Evolutionary conservation across 805 yeast species (phyloP), one percentile per base, ranked within the genome.

Genomic region (Starmerella floricola): DNA sequence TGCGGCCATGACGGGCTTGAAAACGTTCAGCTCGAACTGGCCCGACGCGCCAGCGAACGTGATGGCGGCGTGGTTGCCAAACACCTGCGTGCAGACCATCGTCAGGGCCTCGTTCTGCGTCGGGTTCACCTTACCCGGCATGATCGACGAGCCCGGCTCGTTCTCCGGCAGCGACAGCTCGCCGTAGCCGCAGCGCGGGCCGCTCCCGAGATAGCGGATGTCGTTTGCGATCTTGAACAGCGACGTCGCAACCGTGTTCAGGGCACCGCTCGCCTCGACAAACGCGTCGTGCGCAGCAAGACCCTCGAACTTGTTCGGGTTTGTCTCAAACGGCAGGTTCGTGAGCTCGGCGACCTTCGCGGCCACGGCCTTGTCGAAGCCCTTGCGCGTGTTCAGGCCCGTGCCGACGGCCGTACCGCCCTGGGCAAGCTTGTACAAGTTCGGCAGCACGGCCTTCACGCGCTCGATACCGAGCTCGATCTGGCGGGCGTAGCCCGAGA

Each of bases 321-420:
- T 97, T 43, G 98, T 85, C 65, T 71, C 66, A 71, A 91, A 91
- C 47, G 78, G 78, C 58, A 83, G 71, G 45, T 95, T 95, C 44
- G 96, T 86, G 65, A 84, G 75, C 54, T 75, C 73, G 46, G 93
- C 64, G 35, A 91, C 94, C 65, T 81, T 77, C 47, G 72, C 78
- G 47, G 98, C 98, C 54, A 91, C 77, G 55, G 80, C 77, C 55
- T 69, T 78, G 56, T 85, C 94, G 62, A 81, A 91, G 20, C 97
- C 97, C 60, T 76, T 74, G 62, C 67, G 79, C 66, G 97, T 88
- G 77, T 91, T 91, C 57, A 91, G 74, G 53, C 98, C 98, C 43
- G 98, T 91, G 57, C 98, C 98, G 43, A 91, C 98, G 48, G 98
- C 98, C 49, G 98, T 91, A 21, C 98, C 98, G 70, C 98, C 98